Conservation (phyloP, 495 filamentous ascomycete species). For the Penicillium verhagenii region DNA sequence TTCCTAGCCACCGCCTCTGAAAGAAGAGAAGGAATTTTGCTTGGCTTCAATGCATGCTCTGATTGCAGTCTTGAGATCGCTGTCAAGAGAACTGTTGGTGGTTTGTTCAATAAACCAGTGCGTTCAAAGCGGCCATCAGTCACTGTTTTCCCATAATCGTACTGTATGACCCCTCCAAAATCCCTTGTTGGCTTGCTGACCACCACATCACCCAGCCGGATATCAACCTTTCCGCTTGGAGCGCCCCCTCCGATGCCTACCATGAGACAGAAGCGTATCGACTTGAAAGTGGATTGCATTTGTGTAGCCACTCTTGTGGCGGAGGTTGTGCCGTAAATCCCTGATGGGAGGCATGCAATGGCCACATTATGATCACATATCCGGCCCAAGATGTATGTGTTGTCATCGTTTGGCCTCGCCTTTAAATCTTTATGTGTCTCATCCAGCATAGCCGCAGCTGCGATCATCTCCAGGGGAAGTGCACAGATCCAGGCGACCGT, state of each 20-base stretch:
- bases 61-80: constrained; percentile 3
- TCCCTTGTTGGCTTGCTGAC: constrained; percentile 29
- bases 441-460: constrained; percentile 31
- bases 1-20: not conserved
- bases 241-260: constrained; percentile 38
- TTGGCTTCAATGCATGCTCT: constrained; percentile 7
- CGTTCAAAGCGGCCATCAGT: constrained; percentile 24
- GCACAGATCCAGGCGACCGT: constrained; percentile 38
- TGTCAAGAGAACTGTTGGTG: constrained; percentile 27
- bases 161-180: constrained; percentile 32
- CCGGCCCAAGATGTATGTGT: not conserved
- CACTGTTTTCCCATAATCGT: constrained; percentile 38
- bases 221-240: constrained; percentile 21
- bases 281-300: constrained; percentile 21
- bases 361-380: constrained; percentile 29
- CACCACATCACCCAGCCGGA: constrained; percentile 40
- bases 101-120: constrained; percentile 34
- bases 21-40: not conserved
- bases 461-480: constrained; percentile 30
- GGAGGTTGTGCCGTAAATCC: constrained; percentile 25
- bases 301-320: constrained; percentile 26
- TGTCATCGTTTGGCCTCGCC: not conserved
- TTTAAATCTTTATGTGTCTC: constrained; percentile 14
- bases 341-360: constrained; percentile 30
- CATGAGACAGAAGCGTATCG: constrained; percentile 29